Base-by-base conservation (phyloP, 2,329 filamentous ascomycete genomes). In the Xylariaceae sp. region DNA sequence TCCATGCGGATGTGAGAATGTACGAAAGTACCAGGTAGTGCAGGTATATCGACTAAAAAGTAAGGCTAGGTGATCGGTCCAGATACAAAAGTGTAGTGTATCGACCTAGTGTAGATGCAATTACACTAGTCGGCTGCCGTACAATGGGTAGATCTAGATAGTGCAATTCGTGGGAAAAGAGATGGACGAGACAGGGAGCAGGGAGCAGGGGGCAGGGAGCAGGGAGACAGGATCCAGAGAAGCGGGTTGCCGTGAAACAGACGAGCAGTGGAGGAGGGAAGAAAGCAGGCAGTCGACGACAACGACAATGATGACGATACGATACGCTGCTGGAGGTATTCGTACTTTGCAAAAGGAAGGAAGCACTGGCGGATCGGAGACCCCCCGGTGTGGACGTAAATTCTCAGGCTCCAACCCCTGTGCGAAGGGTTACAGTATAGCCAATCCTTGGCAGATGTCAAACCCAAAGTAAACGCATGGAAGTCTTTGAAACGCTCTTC, bases 91-190 rank as follows among this genome's bases (percentile, higher is more conserved):
- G 13, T n/a, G 42, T 45, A 45, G 13, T 45, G 42, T 45, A 6
- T 45, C 13, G 42, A 45, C 42, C 42, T n/a, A 45, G 42, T 45
- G 13, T 13, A 45, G 60, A 59, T 62, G 51, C 53, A 61, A 45
- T 45, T 45, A 13, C 42, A 51, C 57, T 60, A 50, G 57, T 48
- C 30, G 51, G 55, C 57, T 57, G 61, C 61, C 56, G 61, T 55
- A 59, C 53, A 48, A 56, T 57, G 54, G 50, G 57, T 59, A 42
- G 57, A 59, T 59, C 34, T 59, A 63, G 61, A 63, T 63, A 59
- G 56, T n/a, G 55, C 50, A 58, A 55, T 55, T 58, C 53, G 56
- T 50, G 50, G 58, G 57, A 39, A 55, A 44, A 57, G 51, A 45
- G 35, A 35, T 18, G 48, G 55, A 51, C 23, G 23, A 42, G 37